Percentiles rank a stretch among this genome's conserved stretches.
Conservation (phyloP, 805 yeast genomes). For the Teunomyces gatunensis region DNA sequence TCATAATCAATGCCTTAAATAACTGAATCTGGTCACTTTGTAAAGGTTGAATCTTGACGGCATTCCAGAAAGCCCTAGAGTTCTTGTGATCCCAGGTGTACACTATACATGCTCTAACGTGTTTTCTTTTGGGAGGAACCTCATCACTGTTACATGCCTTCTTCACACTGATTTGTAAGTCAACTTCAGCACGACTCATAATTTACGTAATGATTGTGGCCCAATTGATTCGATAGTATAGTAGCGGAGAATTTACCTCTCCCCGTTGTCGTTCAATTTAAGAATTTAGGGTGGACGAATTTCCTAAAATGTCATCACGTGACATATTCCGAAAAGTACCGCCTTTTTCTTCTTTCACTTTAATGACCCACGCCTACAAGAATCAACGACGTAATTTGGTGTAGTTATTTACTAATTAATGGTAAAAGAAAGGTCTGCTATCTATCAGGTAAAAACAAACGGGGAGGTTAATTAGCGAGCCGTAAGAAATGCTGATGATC, state of each 20-base stretch:
- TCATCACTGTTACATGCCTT: constrained; percentile 88
- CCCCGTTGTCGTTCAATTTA: neutral
- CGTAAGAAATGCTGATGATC: too few species aligned
- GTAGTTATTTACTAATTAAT: neutral
- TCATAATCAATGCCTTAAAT: constrained; percentile 79
- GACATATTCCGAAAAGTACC: neutral
- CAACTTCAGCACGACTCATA: constrained; percentile 48
- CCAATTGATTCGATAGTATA: neutral
- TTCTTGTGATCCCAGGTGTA: constrained; percentile 95
- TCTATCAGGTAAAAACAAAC: neutral
- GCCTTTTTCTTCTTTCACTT: neutral
- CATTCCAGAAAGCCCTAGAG: constrained; percentile 81
- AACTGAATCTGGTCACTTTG: constrained; percentile 79
- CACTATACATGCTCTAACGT: constrained; percentile 92
- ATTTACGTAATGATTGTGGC: neutral
- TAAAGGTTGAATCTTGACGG: constrained; percentile 73
- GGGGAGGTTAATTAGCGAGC: neutral
- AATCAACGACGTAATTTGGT: neutral
- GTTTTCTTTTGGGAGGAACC: constrained; percentile 92
- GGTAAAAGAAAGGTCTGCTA: neutral
- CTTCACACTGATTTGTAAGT: constrained; percentile 54
- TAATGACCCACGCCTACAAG: neutral
- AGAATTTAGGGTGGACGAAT: neutral
- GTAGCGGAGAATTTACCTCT: neutral
- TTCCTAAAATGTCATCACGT: neutral